Evolutionary conservation across 208 protist species (phyloP).

Genomic region (Vickermania ingenoplastis): DNA sequence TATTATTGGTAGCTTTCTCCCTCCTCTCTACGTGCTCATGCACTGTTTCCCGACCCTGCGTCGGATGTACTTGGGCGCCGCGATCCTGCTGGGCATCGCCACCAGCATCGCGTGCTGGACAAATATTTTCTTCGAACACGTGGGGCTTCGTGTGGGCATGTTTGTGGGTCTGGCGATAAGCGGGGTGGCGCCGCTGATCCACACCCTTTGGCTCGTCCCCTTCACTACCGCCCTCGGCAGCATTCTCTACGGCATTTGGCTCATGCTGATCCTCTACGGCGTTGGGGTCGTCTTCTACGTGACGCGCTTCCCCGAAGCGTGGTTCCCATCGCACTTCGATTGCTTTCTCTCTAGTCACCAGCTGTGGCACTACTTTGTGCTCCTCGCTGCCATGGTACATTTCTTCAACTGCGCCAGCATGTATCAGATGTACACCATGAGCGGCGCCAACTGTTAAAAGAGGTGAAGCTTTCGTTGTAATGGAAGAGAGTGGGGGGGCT

Average conservation of each 20-base stretch:
- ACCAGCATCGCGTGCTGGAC: conserved; percentile 16
- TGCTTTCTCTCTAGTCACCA: conserved; percentile 35
- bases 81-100: conserved; percentile 17
- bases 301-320: conserved; percentile 26
- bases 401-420: conserved; percentile 33
- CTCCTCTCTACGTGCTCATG: conserved; percentile 39
- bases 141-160: conserved; percentile 12
- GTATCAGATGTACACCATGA: conserved; percentile 25
- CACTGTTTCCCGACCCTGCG: conserved; percentile 22
- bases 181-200: conserved; percentile 22
- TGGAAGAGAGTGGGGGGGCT: neutral
- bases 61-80: conserved; percentile 23
- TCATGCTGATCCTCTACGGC: conserved; percentile 37
- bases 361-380: conserved; percentile 54
- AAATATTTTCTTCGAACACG: conserved; percentile 10
- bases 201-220: conserved; percentile 18
- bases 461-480: neutral
- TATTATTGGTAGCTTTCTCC: conserved; percentile 39
- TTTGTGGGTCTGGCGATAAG: conserved; percentile 23
- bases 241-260: conserved; percentile 12
- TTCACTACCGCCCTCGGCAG: neutral
- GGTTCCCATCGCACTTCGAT: conserved; percentile 45
- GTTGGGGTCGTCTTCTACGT: conserved; percentile 41
- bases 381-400: conserved; percentile 33
- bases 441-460: conserved; percentile 18